Percentiles rank a stretch among this genome's conserved stretches.
Evolutionary conservation across 352 stramenopile species (phyloP).

Genomic region (Pythium pectinolyticum): DNA sequence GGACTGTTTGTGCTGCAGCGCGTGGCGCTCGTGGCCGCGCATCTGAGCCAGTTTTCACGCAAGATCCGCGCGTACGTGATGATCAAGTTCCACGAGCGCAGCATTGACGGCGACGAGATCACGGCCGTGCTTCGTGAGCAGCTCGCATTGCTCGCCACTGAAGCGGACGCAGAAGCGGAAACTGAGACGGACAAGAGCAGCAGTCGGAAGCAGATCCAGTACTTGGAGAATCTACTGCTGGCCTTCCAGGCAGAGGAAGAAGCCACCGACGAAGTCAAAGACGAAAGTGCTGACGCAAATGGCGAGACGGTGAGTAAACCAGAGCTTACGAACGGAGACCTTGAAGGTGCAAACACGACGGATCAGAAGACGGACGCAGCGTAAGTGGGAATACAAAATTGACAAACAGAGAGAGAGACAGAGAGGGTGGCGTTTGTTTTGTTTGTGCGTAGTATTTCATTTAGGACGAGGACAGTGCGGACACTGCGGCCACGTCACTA

Average conservation of each 20-base stretch:
- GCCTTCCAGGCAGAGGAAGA: conserved; percentile 28
- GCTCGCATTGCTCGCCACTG: conserved; percentile 43
- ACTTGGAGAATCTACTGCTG: conserved; percentile 40
- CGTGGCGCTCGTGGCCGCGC: conserved; percentile 56
- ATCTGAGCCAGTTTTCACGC: conserved; percentile 61
- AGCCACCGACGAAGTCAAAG: not conserved
- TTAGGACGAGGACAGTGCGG: not conserved
- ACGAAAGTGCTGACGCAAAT: not conserved
- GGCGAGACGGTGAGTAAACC: not conserved
- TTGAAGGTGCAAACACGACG: no score
- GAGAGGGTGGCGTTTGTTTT: not conserved
- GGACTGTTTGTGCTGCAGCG: conserved; percentile 82
- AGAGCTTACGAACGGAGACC: no score
- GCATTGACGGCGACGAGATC: conserved; percentile 50
- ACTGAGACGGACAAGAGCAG: conserved; percentile 25
- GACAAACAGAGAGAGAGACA: not conserved
- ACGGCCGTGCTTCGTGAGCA: conserved; percentile 55
- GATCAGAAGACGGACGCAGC: conserved; percentile 4
- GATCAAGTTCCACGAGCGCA: conserved; percentile 78
- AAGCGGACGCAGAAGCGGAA: conserved; percentile 26
- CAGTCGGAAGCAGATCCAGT: conserved; percentile 36
- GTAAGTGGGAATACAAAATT: conserved; percentile 15
- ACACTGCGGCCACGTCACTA: not conserved
- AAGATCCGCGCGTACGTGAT: conserved; percentile 70
- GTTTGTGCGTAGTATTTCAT: no score